Conservation (phyloP, 192 early-diverging fungal species). For the Coemansia sp. region DNA sequence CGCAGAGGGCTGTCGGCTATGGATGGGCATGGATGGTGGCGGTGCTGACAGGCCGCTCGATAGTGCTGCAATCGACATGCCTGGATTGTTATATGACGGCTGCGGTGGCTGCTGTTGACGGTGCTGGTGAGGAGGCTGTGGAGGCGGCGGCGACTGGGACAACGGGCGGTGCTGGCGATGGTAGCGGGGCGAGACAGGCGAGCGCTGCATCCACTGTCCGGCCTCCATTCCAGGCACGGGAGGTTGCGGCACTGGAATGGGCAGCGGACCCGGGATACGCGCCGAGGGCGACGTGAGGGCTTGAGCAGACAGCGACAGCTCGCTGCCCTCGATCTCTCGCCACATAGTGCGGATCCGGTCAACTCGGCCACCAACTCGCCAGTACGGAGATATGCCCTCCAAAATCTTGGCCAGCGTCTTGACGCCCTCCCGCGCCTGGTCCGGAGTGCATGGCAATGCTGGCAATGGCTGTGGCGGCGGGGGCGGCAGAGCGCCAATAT, state of each 20-base stretch:
- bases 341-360: conserved; percentile 32
- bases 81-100: not conserved
- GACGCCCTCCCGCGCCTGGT: conserved; percentile 41
- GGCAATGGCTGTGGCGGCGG: conserved; percentile 28
- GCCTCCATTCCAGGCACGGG: conserved; percentile 1
- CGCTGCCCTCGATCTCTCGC: conserved; percentile 32
- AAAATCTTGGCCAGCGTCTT: conserved; percentile 38
- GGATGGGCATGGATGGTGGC: not conserved
- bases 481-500: conserved; percentile 27
- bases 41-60: conserved; percentile 5
- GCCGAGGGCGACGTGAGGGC: conserved; percentile 6
- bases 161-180: not conserved
- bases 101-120: not conserved
- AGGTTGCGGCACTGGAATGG: not conserved
- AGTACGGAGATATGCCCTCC: conserved; percentile 36
- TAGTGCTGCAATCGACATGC: not conserved
- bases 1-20: not conserved
- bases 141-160: conserved; percentile 1
- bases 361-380: conserved; percentile 33
- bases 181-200: not conserved
- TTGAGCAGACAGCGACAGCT: conserved; percentile 7
- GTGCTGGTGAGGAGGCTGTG: not conserved
- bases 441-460: conserved; percentile 31
- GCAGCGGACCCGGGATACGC: conserved; percentile 3
- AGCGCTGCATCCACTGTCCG: conserved; percentile 6